These are phyloP conservation scores for Vaccinium darrowii DNA, from an alignment of 148 eudicot genomes.

Conservation along the genomic window DNA sequence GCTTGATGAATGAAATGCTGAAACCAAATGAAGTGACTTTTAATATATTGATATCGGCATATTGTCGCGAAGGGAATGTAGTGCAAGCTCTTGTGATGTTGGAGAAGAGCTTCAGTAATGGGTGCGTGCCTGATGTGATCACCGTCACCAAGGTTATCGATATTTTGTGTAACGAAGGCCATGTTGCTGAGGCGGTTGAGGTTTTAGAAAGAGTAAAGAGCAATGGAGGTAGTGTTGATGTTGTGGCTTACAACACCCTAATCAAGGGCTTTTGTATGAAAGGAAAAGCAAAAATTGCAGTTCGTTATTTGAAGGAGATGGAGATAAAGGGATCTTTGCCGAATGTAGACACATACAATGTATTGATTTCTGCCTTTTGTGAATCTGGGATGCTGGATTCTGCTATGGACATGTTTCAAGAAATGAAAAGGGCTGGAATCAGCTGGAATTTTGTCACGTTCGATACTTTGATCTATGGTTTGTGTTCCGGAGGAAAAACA, in stretches of 20 bases:
- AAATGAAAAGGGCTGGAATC: slow-evolving; percentile 73
- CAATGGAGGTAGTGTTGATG: slow-evolving; percentile 64
- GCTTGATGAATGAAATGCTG: slow-evolving; percentile 77
- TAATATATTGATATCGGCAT: slow-evolving; percentile 75
- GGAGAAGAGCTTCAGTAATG: slow-evolving; percentile 63
- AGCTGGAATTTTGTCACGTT: slow-evolving; percentile 55
- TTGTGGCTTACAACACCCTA: slow-evolving; percentile 79
- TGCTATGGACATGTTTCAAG: slow-evolving; percentile 76
- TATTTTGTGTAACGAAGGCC: slow-evolving; percentile 60
- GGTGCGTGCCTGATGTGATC: slow-evolving; percentile 69
- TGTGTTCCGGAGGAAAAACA: slow-evolving; percentile 60
- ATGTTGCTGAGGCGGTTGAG: slow-evolving; percentile 69
- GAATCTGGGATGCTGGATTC: slow-evolving; percentile 50
- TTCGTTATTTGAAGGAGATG: slow-evolving; percentile 71
- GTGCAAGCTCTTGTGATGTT: slow-evolving; percentile 83
- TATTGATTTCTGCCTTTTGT: slow-evolving; percentile 65
- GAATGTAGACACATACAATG: slow-evolving; percentile 74
- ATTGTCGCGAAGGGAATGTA: slow-evolving; percentile 59
- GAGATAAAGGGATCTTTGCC: slow-evolving; percentile 85
- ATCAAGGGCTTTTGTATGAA: slow-evolving; percentile 61
- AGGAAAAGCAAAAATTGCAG: slow-evolving; percentile 64
- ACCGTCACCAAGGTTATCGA: slow-evolving; percentile 66
- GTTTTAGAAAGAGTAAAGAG: slow-evolving; percentile 65
- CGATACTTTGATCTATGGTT: slow-evolving; percentile 56
- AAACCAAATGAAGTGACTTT: slow-evolving; percentile 72